phyloP scores from a whole-genome alignment of 73 alveolate species.

The Breviolum minutum region DNA sequence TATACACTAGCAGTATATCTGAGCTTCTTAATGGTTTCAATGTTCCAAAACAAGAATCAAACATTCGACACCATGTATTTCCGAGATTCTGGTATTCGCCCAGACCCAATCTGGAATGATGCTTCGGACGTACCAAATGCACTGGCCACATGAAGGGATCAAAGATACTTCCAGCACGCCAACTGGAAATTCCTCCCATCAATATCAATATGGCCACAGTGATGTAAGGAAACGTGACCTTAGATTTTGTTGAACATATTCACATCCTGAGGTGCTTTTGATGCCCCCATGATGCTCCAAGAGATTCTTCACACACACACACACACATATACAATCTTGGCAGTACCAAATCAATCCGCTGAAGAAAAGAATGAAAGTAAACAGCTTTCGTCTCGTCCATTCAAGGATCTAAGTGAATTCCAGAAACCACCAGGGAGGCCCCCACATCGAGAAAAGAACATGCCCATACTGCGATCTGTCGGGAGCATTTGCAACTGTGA shows the following conservation, averaged over 20 bases:
- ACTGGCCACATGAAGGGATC: conserved; percentile 22
- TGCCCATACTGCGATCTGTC: conserved; percentile 32
- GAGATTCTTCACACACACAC: too few species aligned
- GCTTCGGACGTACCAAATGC: conserved; percentile 37
- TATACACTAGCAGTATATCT: too few species aligned
- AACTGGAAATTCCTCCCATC: background rate
- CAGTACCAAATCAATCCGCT: background rate
- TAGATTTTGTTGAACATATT: background rate
- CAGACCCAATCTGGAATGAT: conserved; percentile 11
- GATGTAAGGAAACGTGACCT: conserved; percentile 15
- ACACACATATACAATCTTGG: background rate
- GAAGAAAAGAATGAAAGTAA: too few species aligned
- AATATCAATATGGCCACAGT: background rate
- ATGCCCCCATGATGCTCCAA: background rate
- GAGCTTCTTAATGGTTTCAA: too few species aligned
- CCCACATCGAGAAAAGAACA: background rate
- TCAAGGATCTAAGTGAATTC: background rate
- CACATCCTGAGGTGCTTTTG: background rate
- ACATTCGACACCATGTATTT: too few species aligned
- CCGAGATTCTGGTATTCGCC: background rate
- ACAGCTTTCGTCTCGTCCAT: background rate
- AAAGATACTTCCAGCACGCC: conserved; percentile 25
- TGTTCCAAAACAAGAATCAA: too few species aligned
- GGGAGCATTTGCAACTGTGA: background rate
- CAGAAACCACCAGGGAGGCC: background rate